Percentiles rank a stretch among this genome's conserved stretches.
Conservation (phyloP, 306 rosid genomes). For the Gastrolobium bilobum region DNA sequence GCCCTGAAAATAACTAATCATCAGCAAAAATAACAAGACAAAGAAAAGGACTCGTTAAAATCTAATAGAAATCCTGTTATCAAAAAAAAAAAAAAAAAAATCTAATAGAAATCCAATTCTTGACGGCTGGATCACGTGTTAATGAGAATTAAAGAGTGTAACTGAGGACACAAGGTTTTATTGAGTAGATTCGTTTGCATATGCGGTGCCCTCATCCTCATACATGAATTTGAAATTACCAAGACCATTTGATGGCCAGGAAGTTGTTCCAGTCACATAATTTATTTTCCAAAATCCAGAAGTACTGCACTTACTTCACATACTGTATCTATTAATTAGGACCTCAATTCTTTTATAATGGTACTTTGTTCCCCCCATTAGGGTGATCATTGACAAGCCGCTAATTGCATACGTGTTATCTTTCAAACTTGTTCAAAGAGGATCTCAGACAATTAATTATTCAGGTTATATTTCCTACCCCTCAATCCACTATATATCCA, state of each 20-base stretch:
- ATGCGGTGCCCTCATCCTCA: not conserved
- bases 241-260: constrained; percentile 27
- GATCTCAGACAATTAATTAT: constrained; percentile 7
- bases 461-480: not conserved
- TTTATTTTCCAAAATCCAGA: not conserved
- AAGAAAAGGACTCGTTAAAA: too few relatives aligned
- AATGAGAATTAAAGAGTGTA: not conserved
- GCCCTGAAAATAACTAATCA: not conserved
- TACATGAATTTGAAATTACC: not conserved
- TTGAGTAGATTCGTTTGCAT: constrained; percentile 11
- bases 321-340: constrained; percentile 12
- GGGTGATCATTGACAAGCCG: constrained; percentile 31
- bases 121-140: not conserved
- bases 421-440: constrained; percentile 15
- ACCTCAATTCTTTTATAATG: not conserved
- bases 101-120: not conserved
- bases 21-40: not conserved
- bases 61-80: not conserved
- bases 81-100: too few relatives aligned
- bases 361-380: too few relatives aligned
- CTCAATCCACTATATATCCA: not conserved
- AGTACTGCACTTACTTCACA: constrained; percentile 8
- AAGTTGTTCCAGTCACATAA: constrained; percentile 10
- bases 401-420: constrained; percentile 1
- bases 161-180: not conserved